Base-by-base conservation (phyloP, 352 stramenopile species). In the Phytopythium oedochilum region DNA sequence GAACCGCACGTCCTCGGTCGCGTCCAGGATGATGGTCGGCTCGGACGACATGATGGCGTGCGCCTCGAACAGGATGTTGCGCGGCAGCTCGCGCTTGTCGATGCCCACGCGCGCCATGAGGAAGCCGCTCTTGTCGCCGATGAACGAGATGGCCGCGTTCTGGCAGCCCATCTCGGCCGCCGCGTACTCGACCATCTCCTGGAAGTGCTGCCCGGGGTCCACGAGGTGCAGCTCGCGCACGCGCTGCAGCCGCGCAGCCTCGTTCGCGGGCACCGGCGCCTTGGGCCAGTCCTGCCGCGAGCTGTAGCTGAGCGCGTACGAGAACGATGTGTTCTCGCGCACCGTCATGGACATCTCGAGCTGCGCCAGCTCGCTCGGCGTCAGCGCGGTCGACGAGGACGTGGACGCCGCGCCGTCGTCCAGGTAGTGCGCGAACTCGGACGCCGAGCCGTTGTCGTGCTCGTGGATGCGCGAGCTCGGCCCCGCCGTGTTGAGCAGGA, bases 111-210 rank as follows among this genome's bases (percentile, higher is more conserved):
- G 86, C n/a, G 84, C 74, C 75, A 92, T 88, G 9, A 94, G 53
- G 59, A 92, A 94, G 17, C 80, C 80, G 46, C 75, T 92, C 71
- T 91, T 94, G 68, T 92, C 84, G 25, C 84, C 84, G 22, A 93
- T 86, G 53, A 93, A 89, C 65, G 79, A 89, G 38, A 92, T 81
- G n/a, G 75, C 75, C 0, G 84, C 79, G 43, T 89, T 87, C 68
- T 88, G 78, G 64, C 84, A 94, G 46, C 79, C 79, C 64, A 89
- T 71, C 61, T 90, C 82, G 17, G 84, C 83, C 3, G 83, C 80
- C 18, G 82, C 84, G 57, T 90, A 91, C 59, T 94, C 84, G 51
- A 83, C 89, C 78, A 94, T 92, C 53, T 94, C 84, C 55, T 94
- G 84, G 61, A 94, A 94, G 53, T 92, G 84, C 57, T 82, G 68